phyloP scores from a whole-genome alignment of 139 green algal species.

The Chlamydomonas asymmetrica region DNA sequence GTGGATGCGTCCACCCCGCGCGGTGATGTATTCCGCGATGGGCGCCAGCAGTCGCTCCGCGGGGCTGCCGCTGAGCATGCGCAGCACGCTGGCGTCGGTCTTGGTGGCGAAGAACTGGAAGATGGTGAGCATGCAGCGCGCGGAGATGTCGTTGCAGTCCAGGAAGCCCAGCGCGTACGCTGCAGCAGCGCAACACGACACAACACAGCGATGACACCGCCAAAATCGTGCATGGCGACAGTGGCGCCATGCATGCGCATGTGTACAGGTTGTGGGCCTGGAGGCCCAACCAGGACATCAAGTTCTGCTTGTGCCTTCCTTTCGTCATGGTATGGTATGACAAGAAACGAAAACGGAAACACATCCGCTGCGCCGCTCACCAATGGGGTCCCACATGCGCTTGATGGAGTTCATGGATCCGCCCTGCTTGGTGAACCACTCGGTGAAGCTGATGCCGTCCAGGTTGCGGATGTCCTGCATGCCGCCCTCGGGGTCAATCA shows the following conservation, averaged over 20 bases:
- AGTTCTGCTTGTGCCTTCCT: too few relatives aligned
- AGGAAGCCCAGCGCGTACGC: conserved; percentile 96
- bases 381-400: conserved; percentile 97
- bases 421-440: conserved; percentile 91
- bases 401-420: conserved; percentile 83
- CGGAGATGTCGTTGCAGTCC: conserved; percentile 95
- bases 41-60: conserved; percentile 83
- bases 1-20: conserved; percentile 84
- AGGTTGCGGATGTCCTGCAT: conserved; percentile 85
- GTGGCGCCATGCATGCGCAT: background rate
- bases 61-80: conserved; percentile 95
- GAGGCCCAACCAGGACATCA: too few relatives aligned
- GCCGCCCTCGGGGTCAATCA: conserved; percentile 89
- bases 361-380: conserved; percentile 34
- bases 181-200: conserved; percentile 38
- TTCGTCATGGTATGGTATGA: too few relatives aligned
- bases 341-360: background rate
- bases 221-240: background rate
- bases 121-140: conserved; percentile 97
- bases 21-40: conserved; percentile 90
- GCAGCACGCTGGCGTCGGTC: conserved; percentile 91
- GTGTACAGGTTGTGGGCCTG: too few relatives aligned
- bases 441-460: conserved; percentile 85
- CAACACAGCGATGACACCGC: background rate
- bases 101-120: conserved; percentile 98